Evolutionary conservation across 108 stramenopile genomes (phyloP).

Genomic region (Cyclotella atomus): DNA sequence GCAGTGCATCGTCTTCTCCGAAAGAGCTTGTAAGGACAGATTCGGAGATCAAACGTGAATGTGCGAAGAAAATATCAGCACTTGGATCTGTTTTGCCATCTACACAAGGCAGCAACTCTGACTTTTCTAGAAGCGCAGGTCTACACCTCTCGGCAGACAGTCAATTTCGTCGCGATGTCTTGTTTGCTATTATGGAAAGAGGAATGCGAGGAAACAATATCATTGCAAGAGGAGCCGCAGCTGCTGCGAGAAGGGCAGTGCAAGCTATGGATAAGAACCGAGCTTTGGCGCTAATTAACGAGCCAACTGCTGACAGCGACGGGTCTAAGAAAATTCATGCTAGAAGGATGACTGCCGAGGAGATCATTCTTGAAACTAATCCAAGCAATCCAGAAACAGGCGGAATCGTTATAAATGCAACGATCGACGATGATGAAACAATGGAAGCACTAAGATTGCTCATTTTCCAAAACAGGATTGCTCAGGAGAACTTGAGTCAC

Average conservation of each 20-base stretch:
- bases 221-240: constrained; percentile 76
- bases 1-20: neutral
- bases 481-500: constrained; percentile 65
- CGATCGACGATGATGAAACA: constrained; percentile 78
- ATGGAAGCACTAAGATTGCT: constrained; percentile 86
- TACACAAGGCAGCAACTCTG: constrained; percentile 8
- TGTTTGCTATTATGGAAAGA: constrained; percentile 86
- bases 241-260: constrained; percentile 68
- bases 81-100: constrained; percentile 45
- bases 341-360: constrained; percentile 11
- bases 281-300: constrained; percentile 70
- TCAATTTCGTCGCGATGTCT: constrained; percentile 82
- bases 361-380: constrained; percentile 10
- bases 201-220: constrained; percentile 77
- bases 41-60: constrained; percentile 20
- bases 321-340: neutral
- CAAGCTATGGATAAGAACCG: constrained; percentile 81
- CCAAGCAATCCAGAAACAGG: neutral
- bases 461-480: constrained; percentile 83
- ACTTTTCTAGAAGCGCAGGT: constrained; percentile 39
- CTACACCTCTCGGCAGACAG: constrained; percentile 41
- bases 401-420: constrained; percentile 33
- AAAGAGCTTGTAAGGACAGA: neutral
- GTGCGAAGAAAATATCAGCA: constrained; percentile 51
- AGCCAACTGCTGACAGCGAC: constrained; percentile 38